Percentiles rank a stretch among this genome's conserved stretches.
These are phyloP conservation scores for Trichosporon faecale DNA, from an alignment of 1,284 basidiomycete species.

Conservation along the genomic window DNA sequence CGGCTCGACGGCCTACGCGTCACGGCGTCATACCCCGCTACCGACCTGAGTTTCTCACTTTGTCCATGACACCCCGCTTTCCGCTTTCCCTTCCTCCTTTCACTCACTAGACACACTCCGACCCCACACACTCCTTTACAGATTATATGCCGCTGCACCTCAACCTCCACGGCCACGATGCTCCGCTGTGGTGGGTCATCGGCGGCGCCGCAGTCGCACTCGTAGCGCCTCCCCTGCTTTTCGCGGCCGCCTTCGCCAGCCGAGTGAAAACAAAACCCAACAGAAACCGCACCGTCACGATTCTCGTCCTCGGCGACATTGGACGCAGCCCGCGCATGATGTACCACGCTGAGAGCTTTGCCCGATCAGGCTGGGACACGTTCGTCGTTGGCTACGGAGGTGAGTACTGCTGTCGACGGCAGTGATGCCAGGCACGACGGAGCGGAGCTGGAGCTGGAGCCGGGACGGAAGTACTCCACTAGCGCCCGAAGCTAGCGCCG, in stretches of 20 bases:
- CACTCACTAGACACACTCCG: neutral
- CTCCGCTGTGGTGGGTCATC: slow-evolving; percentile 15
- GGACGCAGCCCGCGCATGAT: slow-evolving; percentile 96
- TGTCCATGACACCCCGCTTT: neutral
- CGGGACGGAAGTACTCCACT: neutral
- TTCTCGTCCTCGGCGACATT: slow-evolving; percentile 93
- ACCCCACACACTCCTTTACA: neutral
- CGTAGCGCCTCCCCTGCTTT: slow-evolving; percentile 12
- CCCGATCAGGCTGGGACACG: slow-evolving; percentile 73
- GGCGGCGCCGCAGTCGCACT: slow-evolving; percentile 16
- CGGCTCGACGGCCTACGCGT: slow-evolving; percentile 3
- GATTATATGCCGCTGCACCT: neutral
- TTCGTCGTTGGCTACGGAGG: slow-evolving; percentile 83
- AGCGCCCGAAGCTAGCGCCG: neutral
- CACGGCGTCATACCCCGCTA: slow-evolving; percentile 1
- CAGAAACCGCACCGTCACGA: slow-evolving; percentile 61
- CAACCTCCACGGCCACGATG: neutral
- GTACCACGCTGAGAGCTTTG: slow-evolving; percentile 93
- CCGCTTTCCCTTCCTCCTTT: neutral
- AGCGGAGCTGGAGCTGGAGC: neutral
- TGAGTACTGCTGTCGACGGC: slow-evolving; percentile 46
- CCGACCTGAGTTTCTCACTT: slow-evolving; percentile 9
- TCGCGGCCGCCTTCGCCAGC: slow-evolving; percentile 16
- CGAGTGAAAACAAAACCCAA: slow-evolving; percentile 25
- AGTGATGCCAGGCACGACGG: neutral